A percentile compares a stretch with the other conserved stretches of the same genome.
Conservation (phyloP, 345 rosid species). For the Lepidium africanum region DNA sequence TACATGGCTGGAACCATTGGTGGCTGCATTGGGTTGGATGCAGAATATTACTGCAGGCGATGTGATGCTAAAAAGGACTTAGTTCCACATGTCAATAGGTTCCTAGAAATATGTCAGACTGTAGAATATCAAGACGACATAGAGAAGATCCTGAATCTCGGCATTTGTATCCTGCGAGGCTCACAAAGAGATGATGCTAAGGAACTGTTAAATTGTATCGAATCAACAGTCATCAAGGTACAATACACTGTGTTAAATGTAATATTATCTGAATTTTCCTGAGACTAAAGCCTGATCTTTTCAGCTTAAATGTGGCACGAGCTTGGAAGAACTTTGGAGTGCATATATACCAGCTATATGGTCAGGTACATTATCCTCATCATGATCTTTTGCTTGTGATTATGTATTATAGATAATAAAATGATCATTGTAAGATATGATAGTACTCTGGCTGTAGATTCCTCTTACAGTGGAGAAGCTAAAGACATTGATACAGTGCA, state of each 20-base stretch:
- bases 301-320: slow-evolving; percentile 59
- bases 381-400: not conserved
- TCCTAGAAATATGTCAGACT: slow-evolving; percentile 49
- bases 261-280: not conserved
- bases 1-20: slow-evolving; percentile 86
- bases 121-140: slow-evolving; percentile 42
- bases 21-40: slow-evolving; percentile 83
- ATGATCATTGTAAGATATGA: not conserved
- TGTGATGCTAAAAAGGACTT: slow-evolving; percentile 69
- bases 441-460: slow-evolving; percentile 23
- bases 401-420: not conserved
- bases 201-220: slow-evolving; percentile 39
- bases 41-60: slow-evolving; percentile 77
- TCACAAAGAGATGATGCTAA: slow-evolving; percentile 47
- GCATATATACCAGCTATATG: slow-evolving; percentile 28
- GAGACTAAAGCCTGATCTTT: slow-evolving; percentile 5
- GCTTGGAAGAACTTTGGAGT: slow-evolving; percentile 59
- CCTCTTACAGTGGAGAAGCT: slow-evolving; percentile 28
- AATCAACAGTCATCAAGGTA: slow-evolving; percentile 58
- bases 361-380: slow-evolving; percentile 33
- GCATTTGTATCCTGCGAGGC: slow-evolving; percentile 51
- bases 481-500: slow-evolving; percentile 22
- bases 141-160: slow-evolving; percentile 54
- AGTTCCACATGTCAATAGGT: slow-evolving; percentile 49
- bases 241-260: not conserved